Evolutionary conservation across 805 yeast genomes (phyloP).

Genomic region (Yamadazyma tumulicola): DNA sequence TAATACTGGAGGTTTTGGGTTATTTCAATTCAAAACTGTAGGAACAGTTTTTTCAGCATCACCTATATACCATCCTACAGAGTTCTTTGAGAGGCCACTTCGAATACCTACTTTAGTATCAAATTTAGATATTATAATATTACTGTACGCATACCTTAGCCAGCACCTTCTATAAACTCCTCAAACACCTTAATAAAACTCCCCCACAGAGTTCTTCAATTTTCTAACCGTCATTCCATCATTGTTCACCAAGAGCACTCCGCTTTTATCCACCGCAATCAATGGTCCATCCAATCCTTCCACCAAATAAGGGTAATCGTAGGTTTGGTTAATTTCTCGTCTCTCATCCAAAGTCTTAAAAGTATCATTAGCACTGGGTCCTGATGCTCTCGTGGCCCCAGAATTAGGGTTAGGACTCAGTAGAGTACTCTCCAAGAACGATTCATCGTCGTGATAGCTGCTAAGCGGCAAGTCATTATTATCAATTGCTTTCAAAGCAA

Average conservation of each 20-base stretch:
- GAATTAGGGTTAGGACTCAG: conserved; percentile 7
- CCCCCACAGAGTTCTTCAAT: conserved; percentile 12
- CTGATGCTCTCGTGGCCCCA: conserved; percentile 3
- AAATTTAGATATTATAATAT: not conserved
- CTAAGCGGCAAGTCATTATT: conserved; percentile 27
- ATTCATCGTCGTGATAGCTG: conserved; percentile 18
- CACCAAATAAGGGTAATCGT: conserved; percentile 72
- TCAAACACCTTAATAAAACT: no score
- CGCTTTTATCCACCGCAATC: conserved; percentile 60
- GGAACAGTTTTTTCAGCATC: conserved; percentile 2
- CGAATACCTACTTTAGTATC: not conserved
- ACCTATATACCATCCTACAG: not conserved
- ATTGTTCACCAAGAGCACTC: conserved; percentile 17
- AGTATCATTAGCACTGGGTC: conserved; percentile 15
- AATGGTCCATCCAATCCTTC: conserved; percentile 81
- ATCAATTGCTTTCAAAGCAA: conserved; percentile 80
- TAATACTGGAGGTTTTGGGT: not conserved
- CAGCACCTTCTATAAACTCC: not conserved
- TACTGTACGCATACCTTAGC: not conserved
- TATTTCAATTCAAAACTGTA: conserved; percentile 1
- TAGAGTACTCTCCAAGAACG: conserved; percentile 6
- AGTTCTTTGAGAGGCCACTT: not conserved
- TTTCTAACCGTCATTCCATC: conserved; percentile 22
- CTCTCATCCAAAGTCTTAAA: conserved; percentile 69
- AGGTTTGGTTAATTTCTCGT: conserved; percentile 66